Percentiles rank a stretch among this genome's conserved stretches.
Evolutionary conservation across 1,284 basidiomycete species (phyloP).

Genomic region (Ganoderma resinaceum): DNA sequence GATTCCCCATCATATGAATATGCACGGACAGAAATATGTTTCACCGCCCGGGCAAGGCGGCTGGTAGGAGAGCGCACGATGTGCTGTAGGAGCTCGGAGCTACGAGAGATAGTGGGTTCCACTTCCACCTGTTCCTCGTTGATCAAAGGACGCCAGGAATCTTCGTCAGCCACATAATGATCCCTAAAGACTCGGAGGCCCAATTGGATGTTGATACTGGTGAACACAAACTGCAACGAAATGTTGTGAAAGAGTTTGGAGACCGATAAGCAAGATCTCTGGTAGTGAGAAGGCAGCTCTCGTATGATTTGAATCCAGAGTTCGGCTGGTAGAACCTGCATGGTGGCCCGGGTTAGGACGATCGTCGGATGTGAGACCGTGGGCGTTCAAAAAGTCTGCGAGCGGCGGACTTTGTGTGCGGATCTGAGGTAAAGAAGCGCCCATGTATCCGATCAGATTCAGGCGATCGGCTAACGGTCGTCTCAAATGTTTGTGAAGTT

Average conservation of each 20-base stretch:
- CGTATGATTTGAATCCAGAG: background rate
- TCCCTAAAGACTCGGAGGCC: background rate
- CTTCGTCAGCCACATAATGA: background rate
- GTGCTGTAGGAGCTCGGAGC: background rate
- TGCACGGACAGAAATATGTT: background rate
- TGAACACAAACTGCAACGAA: background rate
- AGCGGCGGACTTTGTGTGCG: too few relatives aligned
- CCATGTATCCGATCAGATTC: too few relatives aligned
- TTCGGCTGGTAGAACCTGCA: background rate
- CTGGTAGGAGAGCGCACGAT: background rate
- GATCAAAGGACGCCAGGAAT: background rate
- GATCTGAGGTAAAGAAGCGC: too few relatives aligned
- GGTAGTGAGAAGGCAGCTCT: background rate
- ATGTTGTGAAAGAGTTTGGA: conserved; percentile 3
- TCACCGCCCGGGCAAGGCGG: background rate
- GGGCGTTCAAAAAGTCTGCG: too few relatives aligned
- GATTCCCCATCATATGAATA: background rate
- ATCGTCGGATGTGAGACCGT: too few relatives aligned
- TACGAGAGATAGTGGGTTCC: background rate
- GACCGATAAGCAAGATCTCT: conserved; percentile 5
- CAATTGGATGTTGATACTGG: conserved; percentile 1
- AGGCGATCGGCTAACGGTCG: too few relatives aligned
- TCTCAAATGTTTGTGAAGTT: too few relatives aligned
- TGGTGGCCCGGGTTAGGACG: too few relatives aligned
- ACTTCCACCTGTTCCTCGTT: background rate